Evolutionary conservation across 768 basidiomycete genomes (phyloP).

Genomic region (Hirschioporus abietinus): DNA sequence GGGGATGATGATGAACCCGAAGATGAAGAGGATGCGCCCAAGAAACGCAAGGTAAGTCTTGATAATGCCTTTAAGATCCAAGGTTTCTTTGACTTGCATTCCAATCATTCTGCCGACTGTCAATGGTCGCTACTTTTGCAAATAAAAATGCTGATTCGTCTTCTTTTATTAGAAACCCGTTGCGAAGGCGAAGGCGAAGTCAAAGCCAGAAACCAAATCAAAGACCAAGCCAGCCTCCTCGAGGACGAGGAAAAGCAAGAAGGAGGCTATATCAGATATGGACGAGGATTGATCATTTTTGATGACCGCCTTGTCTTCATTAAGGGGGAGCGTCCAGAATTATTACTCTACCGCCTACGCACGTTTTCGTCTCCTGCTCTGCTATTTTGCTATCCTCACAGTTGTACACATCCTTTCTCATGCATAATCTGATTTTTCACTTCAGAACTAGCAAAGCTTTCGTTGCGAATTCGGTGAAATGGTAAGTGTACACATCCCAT

Average conservation of each 20-base stretch:
- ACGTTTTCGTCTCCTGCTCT: background rate
- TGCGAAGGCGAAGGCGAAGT: slow-evolving; percentile 10
- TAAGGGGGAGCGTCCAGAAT: background rate
- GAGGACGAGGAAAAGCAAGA: slow-evolving; percentile 39
- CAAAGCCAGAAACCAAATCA: slow-evolving; percentile 30
- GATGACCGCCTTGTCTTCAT: background rate
- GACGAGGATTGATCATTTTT: background rate
- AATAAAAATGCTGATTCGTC: slow-evolving; percentile 32
- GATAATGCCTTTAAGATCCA: no score
- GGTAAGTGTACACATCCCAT: no score
- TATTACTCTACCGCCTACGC: background rate
- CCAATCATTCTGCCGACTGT: background rate
- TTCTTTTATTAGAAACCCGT: slow-evolving; percentile 34
- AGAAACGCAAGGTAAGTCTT: slow-evolving; percentile 65
- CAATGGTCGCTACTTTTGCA: slow-evolving; percentile 25
- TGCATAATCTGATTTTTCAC: background rate
- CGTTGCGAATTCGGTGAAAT: background rate
- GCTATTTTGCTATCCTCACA: background rate
- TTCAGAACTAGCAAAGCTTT: background rate
- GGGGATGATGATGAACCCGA: slow-evolving; percentile 42
- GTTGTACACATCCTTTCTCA: background rate
- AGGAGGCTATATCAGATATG: slow-evolving; percentile 11
- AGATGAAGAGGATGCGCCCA: slow-evolving; percentile 37
- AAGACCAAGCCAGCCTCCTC: slow-evolving; percentile 30
- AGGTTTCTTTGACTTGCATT: no score